These are phyloP conservation scores for Colletotrichum scovillei DNA, from an alignment of 2,329 filamentous ascomycete species.

Conservation along the genomic window DNA sequence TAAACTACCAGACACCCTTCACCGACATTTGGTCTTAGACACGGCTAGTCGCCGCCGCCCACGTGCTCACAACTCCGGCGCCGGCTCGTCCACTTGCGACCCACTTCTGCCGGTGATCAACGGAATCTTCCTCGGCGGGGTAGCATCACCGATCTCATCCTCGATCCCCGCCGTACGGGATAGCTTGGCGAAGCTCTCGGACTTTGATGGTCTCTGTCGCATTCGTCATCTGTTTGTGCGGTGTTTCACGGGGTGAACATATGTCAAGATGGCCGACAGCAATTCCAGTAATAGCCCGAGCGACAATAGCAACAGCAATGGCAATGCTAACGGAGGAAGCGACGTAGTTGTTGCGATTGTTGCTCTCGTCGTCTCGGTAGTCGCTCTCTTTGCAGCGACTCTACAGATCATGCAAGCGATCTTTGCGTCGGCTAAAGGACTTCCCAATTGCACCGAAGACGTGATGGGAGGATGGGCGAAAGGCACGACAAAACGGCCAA, in stretches of 20 bases:
- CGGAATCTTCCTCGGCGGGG: not conserved
- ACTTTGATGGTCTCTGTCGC: not conserved
- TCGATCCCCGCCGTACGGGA: not conserved
- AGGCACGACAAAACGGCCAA: not conserved
- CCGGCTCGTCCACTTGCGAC: not conserved
- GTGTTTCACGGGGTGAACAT: not conserved
- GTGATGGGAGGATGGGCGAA: slow-evolving; percentile 26
- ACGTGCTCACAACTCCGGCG: not conserved
- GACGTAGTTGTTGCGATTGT: not conserved
- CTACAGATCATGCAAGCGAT: slow-evolving; percentile 22
- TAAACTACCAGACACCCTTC: not conserved
- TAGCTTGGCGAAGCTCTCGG: not conserved
- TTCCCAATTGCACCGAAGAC: slow-evolving; percentile 14
- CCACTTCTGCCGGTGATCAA: not conserved
- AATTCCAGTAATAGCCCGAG: not conserved
- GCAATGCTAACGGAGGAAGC: not conserved
- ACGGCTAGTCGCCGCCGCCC: not conserved
- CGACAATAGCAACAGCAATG: not conserved
- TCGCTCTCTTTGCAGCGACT: slow-evolving; percentile 3
- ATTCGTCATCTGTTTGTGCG: not conserved
- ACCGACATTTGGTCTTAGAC: not conserved
- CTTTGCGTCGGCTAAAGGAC: slow-evolving; percentile 6
- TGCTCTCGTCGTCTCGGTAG: slow-evolving; percentile 18
- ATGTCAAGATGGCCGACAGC: not conserved
- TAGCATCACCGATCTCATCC: not conserved